Conservation (phyloP, 2,329 filamentous ascomycete species). For the Cladorrhinum sp. region DNA sequence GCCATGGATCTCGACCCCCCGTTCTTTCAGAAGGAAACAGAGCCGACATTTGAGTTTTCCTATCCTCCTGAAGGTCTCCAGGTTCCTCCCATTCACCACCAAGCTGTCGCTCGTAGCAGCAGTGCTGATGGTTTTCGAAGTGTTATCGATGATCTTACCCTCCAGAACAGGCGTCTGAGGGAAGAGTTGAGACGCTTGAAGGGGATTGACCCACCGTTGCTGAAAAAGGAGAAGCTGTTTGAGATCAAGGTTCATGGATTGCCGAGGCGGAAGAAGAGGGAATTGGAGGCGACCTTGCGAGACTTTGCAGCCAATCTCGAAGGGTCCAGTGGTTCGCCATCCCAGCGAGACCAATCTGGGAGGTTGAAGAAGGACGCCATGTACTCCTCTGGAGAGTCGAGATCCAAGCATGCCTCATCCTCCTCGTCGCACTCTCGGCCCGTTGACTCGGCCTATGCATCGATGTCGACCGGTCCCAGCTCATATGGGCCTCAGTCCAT, state of each 20-base stretch:
- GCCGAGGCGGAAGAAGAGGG: slow-evolving; percentile 67
- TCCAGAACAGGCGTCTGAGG: slow-evolving; percentile 78
- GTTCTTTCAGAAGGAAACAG: slow-evolving; percentile 51
- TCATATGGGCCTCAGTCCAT: slow-evolving; percentile 38
- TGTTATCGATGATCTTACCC: slow-evolving; percentile 82
- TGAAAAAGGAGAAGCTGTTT: slow-evolving; percentile 75
- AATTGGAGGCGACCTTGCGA: slow-evolving; percentile 69
- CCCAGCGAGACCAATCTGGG: slow-evolving; percentile 42
- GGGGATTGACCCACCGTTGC: slow-evolving; percentile 60
- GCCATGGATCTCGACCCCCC: slow-evolving; percentile 55
- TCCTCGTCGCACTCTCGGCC: slow-evolving; percentile 53
- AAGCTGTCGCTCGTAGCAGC: slow-evolving; percentile 47
- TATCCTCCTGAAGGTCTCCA: slow-evolving; percentile 24
- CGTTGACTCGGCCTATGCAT: slow-evolving; percentile 64
- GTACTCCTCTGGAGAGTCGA: slow-evolving; percentile 42
- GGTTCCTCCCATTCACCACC: slow-evolving; percentile 29
- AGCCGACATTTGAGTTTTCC: slow-evolving; percentile 37
- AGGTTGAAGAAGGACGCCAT: slow-evolving; percentile 38
- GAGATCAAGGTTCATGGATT: slow-evolving; percentile 78
- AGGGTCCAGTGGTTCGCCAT: slow-evolving; percentile 42
- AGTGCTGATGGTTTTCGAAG: slow-evolving; percentile 73
- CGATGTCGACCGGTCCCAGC: slow-evolving; percentile 54
- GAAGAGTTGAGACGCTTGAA: slow-evolving; percentile 70
- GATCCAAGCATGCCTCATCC: slow-evolving; percentile 49
- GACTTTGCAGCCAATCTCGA: slow-evolving; percentile 67